Evolutionary conservation across 2,329 filamentous ascomycete genomes (phyloP).

Genomic region (Didymella exigua): DNA sequence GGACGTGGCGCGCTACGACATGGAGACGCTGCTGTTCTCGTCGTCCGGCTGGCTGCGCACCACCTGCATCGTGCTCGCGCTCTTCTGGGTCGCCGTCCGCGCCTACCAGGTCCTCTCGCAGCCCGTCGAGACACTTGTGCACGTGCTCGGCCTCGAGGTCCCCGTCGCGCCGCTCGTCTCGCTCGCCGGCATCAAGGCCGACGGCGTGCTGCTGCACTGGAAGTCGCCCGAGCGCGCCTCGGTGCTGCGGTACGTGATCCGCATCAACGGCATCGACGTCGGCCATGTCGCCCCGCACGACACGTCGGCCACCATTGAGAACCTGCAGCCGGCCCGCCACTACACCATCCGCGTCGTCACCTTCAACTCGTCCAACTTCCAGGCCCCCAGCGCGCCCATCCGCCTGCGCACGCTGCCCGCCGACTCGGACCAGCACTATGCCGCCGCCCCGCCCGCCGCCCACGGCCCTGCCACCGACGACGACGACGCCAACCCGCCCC

Average conservation of each 20-base stretch:
- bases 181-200: conserved; percentile 83
- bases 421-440: conserved; percentile 52
- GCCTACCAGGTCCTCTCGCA: conserved; percentile 89
- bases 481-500: conserved; percentile 57
- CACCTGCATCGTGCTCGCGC: conserved; percentile 41
- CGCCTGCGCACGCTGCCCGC: conserved; percentile 72
- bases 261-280: conserved; percentile 91
- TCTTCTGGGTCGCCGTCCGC: conserved; percentile 72
- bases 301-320: conserved; percentile 88
- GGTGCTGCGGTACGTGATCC: conserved; percentile 86
- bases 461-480: conserved; percentile 50
- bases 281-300: conserved; percentile 83
- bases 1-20: conserved; percentile 42
- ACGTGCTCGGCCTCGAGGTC: conserved; percentile 90
- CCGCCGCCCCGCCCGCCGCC: conserved; percentile 55
- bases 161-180: conserved; percentile 88
- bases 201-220: conserved; percentile 91
- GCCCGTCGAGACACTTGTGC: conserved; percentile 87
- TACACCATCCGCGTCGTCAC: conserved; percentile 95
- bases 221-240: conserved; percentile 70
- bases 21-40: conserved; percentile 42
- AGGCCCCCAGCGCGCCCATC: conserved; percentile 84
- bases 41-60: conserved; percentile 47
- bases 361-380: conserved; percentile 89
- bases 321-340: conserved; percentile 82